A percentile compares a stretch with the other conserved stretches of the same genome.
Evolutionary conservation across 1,284 basidiomycete genomes (phyloP).

Genomic region (Microbotryomycetes sp.): DNA sequence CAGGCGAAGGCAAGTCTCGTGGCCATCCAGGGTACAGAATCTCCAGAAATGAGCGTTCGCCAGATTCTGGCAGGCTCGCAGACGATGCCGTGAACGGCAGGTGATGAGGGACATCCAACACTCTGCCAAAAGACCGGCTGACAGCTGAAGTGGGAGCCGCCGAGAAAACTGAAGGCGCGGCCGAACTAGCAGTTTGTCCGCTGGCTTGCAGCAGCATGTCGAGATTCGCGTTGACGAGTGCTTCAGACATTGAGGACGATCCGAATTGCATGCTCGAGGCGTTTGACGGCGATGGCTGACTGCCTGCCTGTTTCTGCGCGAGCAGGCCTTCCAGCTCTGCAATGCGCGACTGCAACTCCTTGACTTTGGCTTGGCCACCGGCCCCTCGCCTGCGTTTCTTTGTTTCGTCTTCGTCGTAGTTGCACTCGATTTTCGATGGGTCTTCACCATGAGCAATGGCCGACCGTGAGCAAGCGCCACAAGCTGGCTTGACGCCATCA

Average conservation of each 20-base stretch:
- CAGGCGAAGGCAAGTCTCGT: constrained; percentile 17
- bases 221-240: background rate
- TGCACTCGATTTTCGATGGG: background rate
- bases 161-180: background rate
- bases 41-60: background rate
- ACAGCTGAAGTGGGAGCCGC: background rate
- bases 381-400: constrained; percentile 12
- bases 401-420: constrained; percentile 10
- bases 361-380: constrained; percentile 7
- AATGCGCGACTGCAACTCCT: constrained; percentile 16
- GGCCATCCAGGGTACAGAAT: constrained; percentile 28
- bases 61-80: background rate
- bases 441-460: constrained; percentile 16
- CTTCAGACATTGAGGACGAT: background rate
- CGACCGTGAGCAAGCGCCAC: constrained; percentile 7
- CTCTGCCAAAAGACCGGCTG: background rate
- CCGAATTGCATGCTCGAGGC: background rate
- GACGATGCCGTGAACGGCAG: background rate
- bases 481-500: constrained; percentile 14
- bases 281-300: constrained; percentile 1
- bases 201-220: background rate
- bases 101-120: background rate
- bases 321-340: background rate
- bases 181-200: background rate
- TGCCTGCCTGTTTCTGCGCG: background rate